A percentile compares a stretch with the other conserved stretches of the same genome.
Conservation (phyloP, 495 filamentous ascomycete genomes). For the Aspergillus incahuasiensis region DNA sequence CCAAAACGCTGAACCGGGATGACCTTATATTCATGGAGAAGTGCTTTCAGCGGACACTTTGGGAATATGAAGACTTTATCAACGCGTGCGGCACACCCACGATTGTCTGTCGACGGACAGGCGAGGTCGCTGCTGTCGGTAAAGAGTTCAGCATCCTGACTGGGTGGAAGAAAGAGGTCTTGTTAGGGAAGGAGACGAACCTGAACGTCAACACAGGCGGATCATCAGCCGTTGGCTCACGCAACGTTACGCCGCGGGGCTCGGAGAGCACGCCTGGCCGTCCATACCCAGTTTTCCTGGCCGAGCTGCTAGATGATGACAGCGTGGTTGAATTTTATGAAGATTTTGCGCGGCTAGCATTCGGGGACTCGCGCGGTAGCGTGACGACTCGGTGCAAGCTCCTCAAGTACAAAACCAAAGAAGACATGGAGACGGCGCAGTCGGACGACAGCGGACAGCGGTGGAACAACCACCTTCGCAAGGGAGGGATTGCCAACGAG, state of each 20-base stretch:
- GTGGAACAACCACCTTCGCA: slow-evolving; percentile 43
- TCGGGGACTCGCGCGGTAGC: slow-evolving; percentile 78
- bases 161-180: slow-evolving; percentile 87
- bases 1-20: slow-evolving; percentile 71
- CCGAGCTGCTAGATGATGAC: slow-evolving; percentile 89
- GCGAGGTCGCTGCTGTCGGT: slow-evolving; percentile 85
- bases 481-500: slow-evolving; percentile 64
- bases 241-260: slow-evolving; percentile 49
- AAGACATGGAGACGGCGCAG: slow-evolving; percentile 47
- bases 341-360: slow-evolving; percentile 87
- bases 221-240: slow-evolving; percentile 31
- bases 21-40: slow-evolving; percentile 98
- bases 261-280: slow-evolving; percentile 29
- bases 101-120: slow-evolving; percentile 85
- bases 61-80: slow-evolving; percentile 90
- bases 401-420: slow-evolving; percentile 81
- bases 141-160: slow-evolving; percentile 94
- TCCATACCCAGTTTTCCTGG: slow-evolving; percentile 76
- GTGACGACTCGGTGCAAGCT: slow-evolving; percentile 81
- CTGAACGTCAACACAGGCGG: slow-evolving; percentile 76
- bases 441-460: slow-evolving; percentile 37
- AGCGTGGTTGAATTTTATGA: slow-evolving; percentile 93
- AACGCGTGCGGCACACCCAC: slow-evolving; percentile 82
- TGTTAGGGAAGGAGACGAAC: slow-evolving; percentile 84
- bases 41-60: slow-evolving; percentile 87